A percentile compares a stretch with the other conserved stretches of the same genome.
These are phyloP conservation scores for Cucumis sativus DNA, from an alignment of 306 rosid species.

Conservation along the genomic window DNA sequence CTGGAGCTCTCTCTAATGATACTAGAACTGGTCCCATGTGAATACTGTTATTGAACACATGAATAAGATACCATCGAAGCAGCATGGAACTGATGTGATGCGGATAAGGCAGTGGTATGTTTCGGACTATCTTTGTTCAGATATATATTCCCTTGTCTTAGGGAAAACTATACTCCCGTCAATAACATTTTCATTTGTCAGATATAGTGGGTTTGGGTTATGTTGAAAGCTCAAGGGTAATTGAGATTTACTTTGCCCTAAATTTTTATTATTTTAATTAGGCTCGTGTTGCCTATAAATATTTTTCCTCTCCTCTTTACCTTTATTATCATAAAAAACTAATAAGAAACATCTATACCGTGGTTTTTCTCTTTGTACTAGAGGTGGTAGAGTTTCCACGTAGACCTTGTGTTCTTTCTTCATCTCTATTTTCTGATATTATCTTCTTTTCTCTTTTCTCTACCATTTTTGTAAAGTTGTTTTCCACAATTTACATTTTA, in stretches of 20 bases:
- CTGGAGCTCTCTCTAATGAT: not conserved
- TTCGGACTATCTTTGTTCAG: not conserved
- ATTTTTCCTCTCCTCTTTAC: no score
- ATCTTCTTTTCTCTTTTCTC: not conserved
- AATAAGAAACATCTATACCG: no score
- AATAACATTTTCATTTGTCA: not conserved
- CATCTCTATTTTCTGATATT: no score
- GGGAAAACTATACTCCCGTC: not conserved
- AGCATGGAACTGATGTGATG: slow-evolving; percentile 66
- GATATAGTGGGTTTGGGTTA: no score
- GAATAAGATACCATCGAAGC: slow-evolving; percentile 68
- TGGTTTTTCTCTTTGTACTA: no score
- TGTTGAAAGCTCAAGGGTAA: no score
- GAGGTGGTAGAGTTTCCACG: no score
- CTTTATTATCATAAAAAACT: no score
- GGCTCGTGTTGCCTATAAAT: no score
- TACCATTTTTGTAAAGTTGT: not conserved
- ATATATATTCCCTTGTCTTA: not conserved
- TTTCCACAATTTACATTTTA: not conserved
- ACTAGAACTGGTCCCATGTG: slow-evolving; percentile 76
- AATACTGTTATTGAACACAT: slow-evolving; percentile 51
- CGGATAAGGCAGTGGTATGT: slow-evolving; percentile 79
- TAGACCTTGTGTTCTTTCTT: no score
- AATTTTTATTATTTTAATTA: no score
- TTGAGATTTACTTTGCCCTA: no score